A percentile compares a stretch with the other conserved stretches of the same genome.
phyloP scores from a whole-genome alignment of 2,329 filamentous ascomycete genomes.

The Ascomycota sp. region DNA sequence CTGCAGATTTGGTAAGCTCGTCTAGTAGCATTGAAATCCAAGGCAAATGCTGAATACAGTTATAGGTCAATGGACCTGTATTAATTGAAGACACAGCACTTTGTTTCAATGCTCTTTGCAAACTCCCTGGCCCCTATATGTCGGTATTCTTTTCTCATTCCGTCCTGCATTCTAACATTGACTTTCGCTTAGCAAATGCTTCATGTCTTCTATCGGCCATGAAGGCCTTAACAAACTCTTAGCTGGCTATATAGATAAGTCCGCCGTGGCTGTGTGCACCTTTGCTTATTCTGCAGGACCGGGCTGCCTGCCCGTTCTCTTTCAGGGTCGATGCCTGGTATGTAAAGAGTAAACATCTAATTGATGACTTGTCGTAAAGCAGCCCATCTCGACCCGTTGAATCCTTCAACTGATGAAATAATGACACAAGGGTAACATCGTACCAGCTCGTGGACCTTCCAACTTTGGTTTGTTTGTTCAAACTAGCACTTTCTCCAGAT shows the following conservation, averaged over 20 bases:
- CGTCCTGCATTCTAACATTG: no score
- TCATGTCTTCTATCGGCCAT: constrained; percentile 66
- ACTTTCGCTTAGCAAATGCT: constrained; percentile 56
- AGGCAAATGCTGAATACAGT: neutral
- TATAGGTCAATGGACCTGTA: constrained; percentile 66
- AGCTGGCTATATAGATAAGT: constrained; percentile 74
- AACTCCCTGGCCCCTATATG: constrained; percentile 95
- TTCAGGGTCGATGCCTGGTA: constrained; percentile 76
- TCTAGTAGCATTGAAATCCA: neutral
- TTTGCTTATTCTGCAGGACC: constrained; percentile 84
- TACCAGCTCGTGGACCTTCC: constrained; percentile 58
- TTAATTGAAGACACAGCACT: constrained; percentile 91
- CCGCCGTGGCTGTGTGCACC: constrained; percentile 82
- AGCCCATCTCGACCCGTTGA: neutral
- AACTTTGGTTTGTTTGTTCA: constrained; percentile 45
- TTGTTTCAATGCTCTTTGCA: constrained; percentile 75
- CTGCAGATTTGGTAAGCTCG: constrained; percentile 47
- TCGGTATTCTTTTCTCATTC: constrained; percentile 12
- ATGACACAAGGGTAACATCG: constrained; percentile 45
- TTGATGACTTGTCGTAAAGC: neutral
- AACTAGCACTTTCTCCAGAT: constrained; percentile 8
- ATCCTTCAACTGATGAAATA: neutral
- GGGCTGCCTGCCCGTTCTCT: constrained; percentile 64
- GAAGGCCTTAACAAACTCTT: constrained; percentile 79
- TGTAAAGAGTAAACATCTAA: constrained; percentile 7